phyloP scores from a whole-genome alignment of 1,284 basidiomycete species.

The Moesziomyces globuligerus region DNA sequence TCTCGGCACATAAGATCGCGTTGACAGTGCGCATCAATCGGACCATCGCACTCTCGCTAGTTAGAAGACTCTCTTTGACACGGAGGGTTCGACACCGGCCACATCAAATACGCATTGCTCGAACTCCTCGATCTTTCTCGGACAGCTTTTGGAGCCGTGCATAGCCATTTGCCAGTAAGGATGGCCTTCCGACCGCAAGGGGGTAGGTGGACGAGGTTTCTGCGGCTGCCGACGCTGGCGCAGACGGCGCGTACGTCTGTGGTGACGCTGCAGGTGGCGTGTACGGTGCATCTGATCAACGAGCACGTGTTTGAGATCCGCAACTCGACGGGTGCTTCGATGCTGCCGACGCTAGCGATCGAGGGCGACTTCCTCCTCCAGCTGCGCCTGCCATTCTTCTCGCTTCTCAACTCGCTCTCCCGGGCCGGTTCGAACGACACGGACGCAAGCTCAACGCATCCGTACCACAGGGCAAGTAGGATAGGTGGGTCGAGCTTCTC shows the following conservation, averaged over 20 bases:
- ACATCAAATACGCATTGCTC: too few relatives aligned
- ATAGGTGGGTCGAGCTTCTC: slow-evolving; percentile 20
- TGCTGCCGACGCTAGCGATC: slow-evolving; percentile 61
- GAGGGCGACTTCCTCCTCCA: slow-evolving; percentile 58
- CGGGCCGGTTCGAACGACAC: not conserved
- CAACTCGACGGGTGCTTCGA: slow-evolving; percentile 56
- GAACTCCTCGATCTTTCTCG: too few relatives aligned
- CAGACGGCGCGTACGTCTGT: slow-evolving; percentile 24
- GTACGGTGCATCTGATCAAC: slow-evolving; percentile 49
- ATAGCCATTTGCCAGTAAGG: slow-evolving; percentile 2
- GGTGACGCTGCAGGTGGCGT: slow-evolving; percentile 39
- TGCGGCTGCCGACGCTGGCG: slow-evolving; percentile 11
- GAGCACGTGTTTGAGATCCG: slow-evolving; percentile 55
- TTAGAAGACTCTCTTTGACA: too few relatives aligned
- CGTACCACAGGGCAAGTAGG: slow-evolving; percentile 5
- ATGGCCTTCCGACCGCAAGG: not conserved
- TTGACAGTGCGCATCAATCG: too few relatives aligned
- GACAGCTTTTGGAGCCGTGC: too few relatives aligned
- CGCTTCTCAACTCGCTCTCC: slow-evolving; percentile 1
- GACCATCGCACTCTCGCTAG: too few relatives aligned
- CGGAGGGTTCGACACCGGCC: too few relatives aligned
- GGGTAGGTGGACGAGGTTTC: not conserved
- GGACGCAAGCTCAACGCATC: not conserved
- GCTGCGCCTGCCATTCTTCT: slow-evolving; percentile 45
- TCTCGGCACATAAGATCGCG: too few relatives aligned